Percentiles rank a stretch among this genome's conserved stretches.
Evolutionary conservation across 176 grass and related monocot species (phyloP).

Genomic region (Thalia dealbata): DNA sequence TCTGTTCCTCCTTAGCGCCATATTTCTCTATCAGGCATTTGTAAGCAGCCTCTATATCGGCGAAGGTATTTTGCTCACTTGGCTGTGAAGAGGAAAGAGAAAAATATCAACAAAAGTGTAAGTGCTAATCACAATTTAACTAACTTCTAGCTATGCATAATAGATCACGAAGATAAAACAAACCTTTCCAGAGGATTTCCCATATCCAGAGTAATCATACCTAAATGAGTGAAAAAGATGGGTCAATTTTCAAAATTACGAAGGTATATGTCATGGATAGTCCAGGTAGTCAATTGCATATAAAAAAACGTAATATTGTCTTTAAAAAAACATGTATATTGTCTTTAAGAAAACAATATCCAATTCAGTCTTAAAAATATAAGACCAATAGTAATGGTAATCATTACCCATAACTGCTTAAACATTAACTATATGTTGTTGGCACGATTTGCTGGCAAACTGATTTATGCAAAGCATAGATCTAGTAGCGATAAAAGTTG

Average conservation of each 20-base stretch:
- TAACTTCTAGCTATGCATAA: neutral
- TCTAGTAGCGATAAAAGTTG: too few relatives aligned
- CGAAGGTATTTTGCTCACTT: slow-evolving; percentile 71
- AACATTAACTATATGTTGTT: too few relatives aligned
- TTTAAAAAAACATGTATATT: neutral
- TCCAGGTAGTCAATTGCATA: neutral
- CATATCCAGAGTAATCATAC: slow-evolving; percentile 96
- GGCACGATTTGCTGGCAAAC: too few relatives aligned
- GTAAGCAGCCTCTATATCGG: slow-evolving; percentile 84
- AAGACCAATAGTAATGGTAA: too few relatives aligned
- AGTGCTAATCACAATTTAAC: neutral
- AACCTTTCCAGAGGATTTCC: slow-evolving; percentile 88
- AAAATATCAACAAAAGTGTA: neutral
- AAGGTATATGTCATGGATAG: neutral
- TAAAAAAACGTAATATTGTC: neutral
- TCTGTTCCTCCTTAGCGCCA: slow-evolving; percentile 78
- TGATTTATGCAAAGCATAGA: too few relatives aligned
- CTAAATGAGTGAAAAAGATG: slow-evolving; percentile 32
- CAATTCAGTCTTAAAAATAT: too few relatives aligned
- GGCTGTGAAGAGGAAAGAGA: slow-evolving; percentile 32
- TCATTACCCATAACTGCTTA: too few relatives aligned
- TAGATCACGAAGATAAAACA: slow-evolving; percentile 4
- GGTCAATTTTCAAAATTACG: slow-evolving; percentile 2
- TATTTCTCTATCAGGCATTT: slow-evolving; percentile 69
- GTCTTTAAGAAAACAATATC: too few relatives aligned